phyloP scores from a whole-genome alignment of 2,329 filamentous ascomycete species.

The Botryosphaeria dothidea region DNA sequence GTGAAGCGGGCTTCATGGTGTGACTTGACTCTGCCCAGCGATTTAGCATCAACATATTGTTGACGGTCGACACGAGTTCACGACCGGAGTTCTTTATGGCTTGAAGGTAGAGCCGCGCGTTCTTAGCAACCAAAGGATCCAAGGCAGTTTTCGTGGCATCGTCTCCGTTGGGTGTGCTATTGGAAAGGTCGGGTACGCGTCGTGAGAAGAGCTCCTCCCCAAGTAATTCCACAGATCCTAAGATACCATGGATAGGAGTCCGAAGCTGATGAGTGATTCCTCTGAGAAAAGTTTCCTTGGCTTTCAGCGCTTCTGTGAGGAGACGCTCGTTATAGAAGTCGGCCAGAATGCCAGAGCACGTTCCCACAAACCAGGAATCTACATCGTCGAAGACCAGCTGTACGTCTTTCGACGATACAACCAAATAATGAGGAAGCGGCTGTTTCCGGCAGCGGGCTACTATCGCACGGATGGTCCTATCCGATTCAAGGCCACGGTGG shows the following conservation, averaged over 20 bases:
- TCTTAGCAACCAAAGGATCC: constrained; percentile 18
- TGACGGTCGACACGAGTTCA: constrained; percentile 48
- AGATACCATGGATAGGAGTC: constrained; percentile 51
- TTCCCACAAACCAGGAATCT: constrained; percentile 48
- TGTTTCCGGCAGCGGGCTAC: constrained; percentile 38
- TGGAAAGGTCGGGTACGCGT: constrained; percentile 24
- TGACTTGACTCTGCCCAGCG: constrained; percentile 40
- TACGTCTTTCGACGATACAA: constrained; percentile 44
- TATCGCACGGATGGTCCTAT: constrained; percentile 40
- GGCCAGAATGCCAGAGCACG: constrained; percentile 41
- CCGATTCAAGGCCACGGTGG: constrained; percentile 30
- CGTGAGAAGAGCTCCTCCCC: constrained; percentile 39
- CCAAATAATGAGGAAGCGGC: constrained; percentile 34
- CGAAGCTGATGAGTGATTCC: constrained; percentile 51
- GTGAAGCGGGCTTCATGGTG: constrained; percentile 24
- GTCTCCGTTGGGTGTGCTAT: not conserved
- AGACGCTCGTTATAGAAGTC: constrained; percentile 41
- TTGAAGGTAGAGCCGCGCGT: constrained; percentile 29
- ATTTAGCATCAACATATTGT: constrained; percentile 47
- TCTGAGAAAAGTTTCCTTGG: constrained; percentile 48
- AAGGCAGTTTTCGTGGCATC: no score
- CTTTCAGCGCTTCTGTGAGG: constrained; percentile 43
- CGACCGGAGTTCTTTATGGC: constrained; percentile 44
- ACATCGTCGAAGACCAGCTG: constrained; percentile 49
- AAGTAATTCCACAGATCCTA: constrained; percentile 44